These are phyloP conservation scores for Phytophthora quininea DNA, from an alignment of 352 stramenopile species.

Conservation along the genomic window DNA sequence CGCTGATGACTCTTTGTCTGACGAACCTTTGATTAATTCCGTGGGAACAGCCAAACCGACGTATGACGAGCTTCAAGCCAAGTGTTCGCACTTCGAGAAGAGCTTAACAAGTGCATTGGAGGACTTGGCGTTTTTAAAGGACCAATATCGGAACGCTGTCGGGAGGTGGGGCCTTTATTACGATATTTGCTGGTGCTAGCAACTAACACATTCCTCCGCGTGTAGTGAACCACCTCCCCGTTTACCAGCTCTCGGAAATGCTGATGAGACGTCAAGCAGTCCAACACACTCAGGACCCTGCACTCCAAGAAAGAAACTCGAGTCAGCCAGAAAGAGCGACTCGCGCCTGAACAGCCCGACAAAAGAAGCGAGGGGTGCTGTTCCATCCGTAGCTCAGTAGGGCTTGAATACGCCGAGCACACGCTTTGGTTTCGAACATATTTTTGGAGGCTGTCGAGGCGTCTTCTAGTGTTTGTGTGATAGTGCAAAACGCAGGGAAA, in stretches of 20 bases:
- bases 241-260: constrained; percentile 5
- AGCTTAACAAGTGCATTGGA: constrained; percentile 43
- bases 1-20: background rate
- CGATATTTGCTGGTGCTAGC: background rate
- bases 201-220: background rate
- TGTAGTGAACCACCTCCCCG: constrained; percentile 47
- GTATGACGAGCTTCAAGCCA: constrained; percentile 61
- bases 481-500: background rate
- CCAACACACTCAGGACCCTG: constrained; percentile 30
- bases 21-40: constrained; percentile 1
- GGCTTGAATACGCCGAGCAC: background rate
- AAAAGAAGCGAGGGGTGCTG: constrained; percentile 12
- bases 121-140: constrained; percentile 55
- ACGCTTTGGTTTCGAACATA: background rate
- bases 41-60: constrained; percentile 42
- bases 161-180: constrained; percentile 49
- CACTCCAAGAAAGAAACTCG: constrained; percentile 60
- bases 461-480: constrained; percentile 14
- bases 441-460: background rate
- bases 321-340: constrained; percentile 55
- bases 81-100: constrained; percentile 53
- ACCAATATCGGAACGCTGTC: constrained; percentile 54
- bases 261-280: constrained; percentile 9
- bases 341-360: constrained; percentile 44
- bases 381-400: constrained; percentile 14